Percentiles rank a stretch among this genome's conserved stretches.
Evolutionary conservation across 129 eudicot genomes (phyloP).

Genomic region (Tagetes erecta): DNA sequence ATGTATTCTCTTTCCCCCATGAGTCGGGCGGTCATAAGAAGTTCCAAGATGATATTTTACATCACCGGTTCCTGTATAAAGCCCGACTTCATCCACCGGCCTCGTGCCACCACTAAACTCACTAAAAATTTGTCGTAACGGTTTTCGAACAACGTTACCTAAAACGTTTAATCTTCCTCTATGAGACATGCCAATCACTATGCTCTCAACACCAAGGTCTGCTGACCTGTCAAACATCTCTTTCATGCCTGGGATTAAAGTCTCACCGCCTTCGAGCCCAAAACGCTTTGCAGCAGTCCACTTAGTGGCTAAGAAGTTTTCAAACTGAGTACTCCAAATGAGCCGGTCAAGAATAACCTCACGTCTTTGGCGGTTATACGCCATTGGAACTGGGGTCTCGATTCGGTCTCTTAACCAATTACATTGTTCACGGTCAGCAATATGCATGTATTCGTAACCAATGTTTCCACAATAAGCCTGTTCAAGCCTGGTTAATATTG

Average conservation of each 20-base stretch:
- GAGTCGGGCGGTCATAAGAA: constrained; percentile 85
- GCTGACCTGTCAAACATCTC: constrained; percentile 94
- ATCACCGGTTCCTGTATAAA: constrained; percentile 91
- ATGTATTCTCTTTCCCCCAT: constrained; percentile 79
- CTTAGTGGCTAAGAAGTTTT: constrained; percentile 87
- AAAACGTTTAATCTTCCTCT: constrained; percentile 81
- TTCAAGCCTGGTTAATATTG: constrained; percentile 73
- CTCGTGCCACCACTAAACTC: constrained; percentile 82
- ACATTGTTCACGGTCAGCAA: constrained; percentile 74
- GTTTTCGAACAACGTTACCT: constrained; percentile 85
- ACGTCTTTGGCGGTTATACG: constrained; percentile 72
- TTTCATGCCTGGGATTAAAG: constrained; percentile 94
- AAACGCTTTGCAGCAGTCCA: constrained; percentile 93
- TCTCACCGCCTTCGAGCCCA: constrained; percentile 93
- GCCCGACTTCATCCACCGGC: constrained; percentile 76
- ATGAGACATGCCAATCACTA: constrained; percentile 92
- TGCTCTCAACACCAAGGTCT: constrained; percentile 91
- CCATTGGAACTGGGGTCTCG: constrained; percentile 74
- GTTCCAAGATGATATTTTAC: constrained; percentile 91
- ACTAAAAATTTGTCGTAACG: constrained; percentile 72
- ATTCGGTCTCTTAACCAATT: constrained; percentile 86
- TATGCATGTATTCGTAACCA: constrained; percentile 92
- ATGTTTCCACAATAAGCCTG: constrained; percentile 91
- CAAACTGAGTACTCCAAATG: constrained; percentile 88
- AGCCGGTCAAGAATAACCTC: constrained; percentile 87